Evolutionary conservation across 2,329 filamentous ascomycete genomes (phyloP).

Genomic region (Myriosclerotinia curreyana): DNA sequence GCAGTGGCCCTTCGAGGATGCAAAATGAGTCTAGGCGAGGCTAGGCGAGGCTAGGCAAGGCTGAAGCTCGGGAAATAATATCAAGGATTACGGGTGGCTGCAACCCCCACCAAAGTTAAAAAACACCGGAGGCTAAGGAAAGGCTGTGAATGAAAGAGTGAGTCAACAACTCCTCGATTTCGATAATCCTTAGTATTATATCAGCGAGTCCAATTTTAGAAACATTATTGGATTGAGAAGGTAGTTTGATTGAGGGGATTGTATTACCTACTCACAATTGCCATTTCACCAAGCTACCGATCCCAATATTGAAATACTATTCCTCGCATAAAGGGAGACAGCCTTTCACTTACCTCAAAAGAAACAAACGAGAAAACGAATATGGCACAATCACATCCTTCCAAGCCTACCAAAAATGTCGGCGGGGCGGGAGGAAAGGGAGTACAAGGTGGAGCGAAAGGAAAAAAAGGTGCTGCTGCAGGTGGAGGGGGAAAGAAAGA

Average conservation of each 20-base stretch:
- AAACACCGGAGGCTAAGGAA: slow-evolving; percentile 8
- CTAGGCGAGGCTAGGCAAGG: background rate
- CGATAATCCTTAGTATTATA: background rate
- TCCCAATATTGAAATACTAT: background rate
- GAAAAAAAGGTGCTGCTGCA: slow-evolving; percentile 35
- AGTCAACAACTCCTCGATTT: background rate
- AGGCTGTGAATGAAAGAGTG: background rate
- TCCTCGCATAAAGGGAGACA: background rate
- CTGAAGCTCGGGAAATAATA: background rate
- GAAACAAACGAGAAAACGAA: slow-evolving; percentile 3
- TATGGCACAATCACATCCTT: slow-evolving; percentile 29
- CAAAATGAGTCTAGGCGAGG: background rate
- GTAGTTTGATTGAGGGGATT: background rate
- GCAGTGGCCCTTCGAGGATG: slow-evolving; percentile 13
- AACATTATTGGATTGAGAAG: background rate
- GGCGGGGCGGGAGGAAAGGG: slow-evolving; percentile 26
- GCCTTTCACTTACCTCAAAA: background rate
- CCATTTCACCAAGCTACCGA: too few relatives aligned
- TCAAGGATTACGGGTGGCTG: slow-evolving; percentile 7
- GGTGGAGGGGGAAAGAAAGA: slow-evolving; percentile 35
- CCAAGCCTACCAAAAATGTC: slow-evolving; percentile 30
- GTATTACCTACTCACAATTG: background rate
- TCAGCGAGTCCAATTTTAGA: background rate
- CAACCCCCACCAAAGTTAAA: background rate
- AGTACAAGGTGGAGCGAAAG: slow-evolving; percentile 27